Evolutionary conservation across 768 basidiomycete genomes (phyloP), one percentile per base, ranked within the genome.

Genomic region (Russula emetica): DNA sequence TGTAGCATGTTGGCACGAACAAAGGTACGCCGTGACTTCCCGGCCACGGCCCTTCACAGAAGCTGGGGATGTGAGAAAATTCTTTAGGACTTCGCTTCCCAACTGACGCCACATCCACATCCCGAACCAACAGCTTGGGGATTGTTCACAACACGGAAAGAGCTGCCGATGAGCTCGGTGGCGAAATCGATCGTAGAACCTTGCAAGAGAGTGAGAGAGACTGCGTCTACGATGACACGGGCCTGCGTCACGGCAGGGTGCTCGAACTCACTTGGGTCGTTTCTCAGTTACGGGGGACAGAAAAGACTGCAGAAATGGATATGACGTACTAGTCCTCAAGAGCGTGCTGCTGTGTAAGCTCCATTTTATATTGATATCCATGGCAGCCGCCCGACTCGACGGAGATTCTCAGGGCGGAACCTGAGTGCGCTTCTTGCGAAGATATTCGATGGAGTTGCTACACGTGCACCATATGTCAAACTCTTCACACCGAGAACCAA

Each of bases 301-400:
- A 38, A 30, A n/a, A 34, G 45, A n/a, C 22, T 57, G 30, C 34
- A 32, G 14, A 13, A 36, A 10, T 64, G 51, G 60, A 13, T 51
- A 57, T 13, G 2, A 78, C 92, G 72, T 72, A 95, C 94, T 94
- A 97, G 75, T 97, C 94, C 67, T 94, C 93, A 5, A 80, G 79
- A 32, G 80, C 77, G 18, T 79, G 78, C 50, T 76, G 74, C 42
- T 79, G 80, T 2, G 90, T 87, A 4, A 98, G 80, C 60, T 88
- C 85, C 82, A 98, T 84, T 69, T 91, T 95, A 75, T 98, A 97
- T 71, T 97, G 94, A 74, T 98, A 98, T 42, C 96, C 96, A 72
- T 98, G 95, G 71, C 96, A 98, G 22, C 96, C 96, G 13, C 96
- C 96, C 13, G 89, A 92, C 70, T 97, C 94, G 28, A 98, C 93